Conservation (phyloP, 108 stramenopile species). For the Cyclotella choctawhatcheeana region DNA sequence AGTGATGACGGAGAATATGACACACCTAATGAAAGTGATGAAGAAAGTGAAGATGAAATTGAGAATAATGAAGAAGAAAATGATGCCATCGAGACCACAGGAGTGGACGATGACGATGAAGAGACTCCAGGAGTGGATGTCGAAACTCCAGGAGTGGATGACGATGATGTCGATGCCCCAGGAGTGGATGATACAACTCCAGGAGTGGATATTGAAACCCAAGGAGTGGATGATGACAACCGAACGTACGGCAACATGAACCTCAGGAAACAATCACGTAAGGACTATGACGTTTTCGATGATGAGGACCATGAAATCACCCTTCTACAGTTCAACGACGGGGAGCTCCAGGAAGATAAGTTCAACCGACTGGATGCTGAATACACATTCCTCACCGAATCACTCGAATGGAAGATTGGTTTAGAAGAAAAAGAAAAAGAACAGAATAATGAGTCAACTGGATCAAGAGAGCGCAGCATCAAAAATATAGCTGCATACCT, state of each 20-base stretch:
- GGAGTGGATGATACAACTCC: background rate
- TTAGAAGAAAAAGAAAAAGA: background rate
- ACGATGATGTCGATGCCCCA: conserved; percentile 3
- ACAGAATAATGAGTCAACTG: background rate
- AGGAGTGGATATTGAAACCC: background rate
- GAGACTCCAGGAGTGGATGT: background rate
- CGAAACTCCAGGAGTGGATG: conserved; percentile 8
- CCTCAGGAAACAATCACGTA: background rate
- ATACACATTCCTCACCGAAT: background rate
- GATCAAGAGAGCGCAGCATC: background rate
- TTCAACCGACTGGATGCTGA: background rate
- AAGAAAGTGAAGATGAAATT: no score
- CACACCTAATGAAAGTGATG: background rate
- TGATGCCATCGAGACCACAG: conserved; percentile 8
- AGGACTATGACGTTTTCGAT: background rate
- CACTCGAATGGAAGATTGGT: background rate
- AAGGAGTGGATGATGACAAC: background rate
- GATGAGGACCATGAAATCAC: background rate
- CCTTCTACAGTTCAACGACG: background rate
- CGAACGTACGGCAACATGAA: background rate
- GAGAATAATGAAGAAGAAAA: background rate
- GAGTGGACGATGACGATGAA: background rate
- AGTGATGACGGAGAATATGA: background rate
- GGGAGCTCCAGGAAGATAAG: background rate
- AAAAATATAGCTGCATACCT: background rate